Evolutionary conservation across 495 filamentous ascomycete genomes (phyloP), one percentile per base, ranked within the genome.

Genomic region (Penicillium cinerascens): DNA sequence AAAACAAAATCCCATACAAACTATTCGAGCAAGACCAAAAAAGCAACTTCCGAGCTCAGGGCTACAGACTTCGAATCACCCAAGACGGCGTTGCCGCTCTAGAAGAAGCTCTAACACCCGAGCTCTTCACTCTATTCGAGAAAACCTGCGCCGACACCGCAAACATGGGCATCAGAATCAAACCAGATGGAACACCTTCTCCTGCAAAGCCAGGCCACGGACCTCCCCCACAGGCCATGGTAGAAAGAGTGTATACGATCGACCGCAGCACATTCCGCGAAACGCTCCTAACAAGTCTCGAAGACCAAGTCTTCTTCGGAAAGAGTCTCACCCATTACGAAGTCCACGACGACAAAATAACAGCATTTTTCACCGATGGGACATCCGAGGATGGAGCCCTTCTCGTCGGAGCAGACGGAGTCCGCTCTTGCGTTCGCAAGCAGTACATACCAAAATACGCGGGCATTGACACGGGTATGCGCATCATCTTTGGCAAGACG

Each of bases 1-100:
- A 78, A 47, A 65, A 74, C 40, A 67, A 69, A 23, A 77, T 83
- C 26, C 72, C 75, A 4, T 77, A 78, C 60, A 72, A 74, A 45
- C 66, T 84, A 45, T 81, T 79, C 33, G 78, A 81, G 49, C 67
- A 72, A 36, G 67, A 78, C 54, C 54, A 47, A 42, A 48, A 51
- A 23, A 59, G 54, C 27, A 52, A 59, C n/a, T 70, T 68, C 17
- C 69, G 75, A 25, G 64, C 74, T 42, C 56, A 72, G 69, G 62
- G 71, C 42, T 64, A 71, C 64, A 64, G 82, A 9, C 68, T 84
- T 6, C 74, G 79, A 25, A 70, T 84, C 6, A 78, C 74, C 1
- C 17, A 60, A 2, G 67, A 81, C 51, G 79, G 80, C 1, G 59
- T 82, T 11, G 64, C 73, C 22, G 80, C 81, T 17, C 74, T 85